Evolutionary conservation across 2,329 filamentous ascomycete species (phyloP).

Genomic region (Epichloe sp.): DNA sequence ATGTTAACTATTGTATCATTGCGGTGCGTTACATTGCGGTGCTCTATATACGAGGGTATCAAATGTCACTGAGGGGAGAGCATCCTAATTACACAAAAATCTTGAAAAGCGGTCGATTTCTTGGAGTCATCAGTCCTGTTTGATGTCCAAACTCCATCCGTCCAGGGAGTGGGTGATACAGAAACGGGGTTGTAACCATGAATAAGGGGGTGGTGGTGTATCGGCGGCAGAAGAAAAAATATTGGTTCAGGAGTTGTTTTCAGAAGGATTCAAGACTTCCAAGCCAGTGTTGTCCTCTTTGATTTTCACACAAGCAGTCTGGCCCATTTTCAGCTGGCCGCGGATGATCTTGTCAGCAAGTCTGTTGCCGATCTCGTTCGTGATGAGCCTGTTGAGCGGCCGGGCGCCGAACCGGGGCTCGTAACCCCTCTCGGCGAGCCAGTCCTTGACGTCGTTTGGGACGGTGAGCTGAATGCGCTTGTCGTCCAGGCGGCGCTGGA

Average conservation of each 20-base stretch:
- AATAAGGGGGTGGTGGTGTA: too few relatives aligned
- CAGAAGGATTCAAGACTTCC: slow-evolving; percentile 27
- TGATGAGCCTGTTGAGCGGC: slow-evolving; percentile 80
- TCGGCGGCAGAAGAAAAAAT: too few relatives aligned
- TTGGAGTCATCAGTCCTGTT: neutral
- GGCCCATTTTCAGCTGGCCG: slow-evolving; percentile 64
- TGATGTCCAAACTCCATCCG: neutral
- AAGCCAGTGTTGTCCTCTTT: slow-evolving; percentile 48
- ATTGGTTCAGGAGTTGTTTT: neutral
- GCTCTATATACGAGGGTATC: neutral
- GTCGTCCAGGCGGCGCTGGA: slow-evolving; percentile 73
- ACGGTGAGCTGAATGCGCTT: slow-evolving; percentile 68
- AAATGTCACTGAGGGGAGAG: neutral
- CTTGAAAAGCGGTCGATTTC: too few relatives aligned
- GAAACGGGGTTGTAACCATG: too few relatives aligned
- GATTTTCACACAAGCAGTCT: slow-evolving; percentile 58
- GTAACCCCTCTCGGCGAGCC: slow-evolving; percentile 83
- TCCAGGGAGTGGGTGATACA: too few relatives aligned
- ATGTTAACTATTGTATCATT: neutral
- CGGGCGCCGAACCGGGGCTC: slow-evolving; percentile 84
- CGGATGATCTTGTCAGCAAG: slow-evolving; percentile 87
- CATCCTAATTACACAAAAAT: neutral
- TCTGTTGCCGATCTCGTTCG: slow-evolving; percentile 77
- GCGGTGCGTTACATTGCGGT: neutral
- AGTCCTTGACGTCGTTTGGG: slow-evolving; percentile 58